Conservation (phyloP, 768 basidiomycete genomes). For the Collybia sordida region DNA sequence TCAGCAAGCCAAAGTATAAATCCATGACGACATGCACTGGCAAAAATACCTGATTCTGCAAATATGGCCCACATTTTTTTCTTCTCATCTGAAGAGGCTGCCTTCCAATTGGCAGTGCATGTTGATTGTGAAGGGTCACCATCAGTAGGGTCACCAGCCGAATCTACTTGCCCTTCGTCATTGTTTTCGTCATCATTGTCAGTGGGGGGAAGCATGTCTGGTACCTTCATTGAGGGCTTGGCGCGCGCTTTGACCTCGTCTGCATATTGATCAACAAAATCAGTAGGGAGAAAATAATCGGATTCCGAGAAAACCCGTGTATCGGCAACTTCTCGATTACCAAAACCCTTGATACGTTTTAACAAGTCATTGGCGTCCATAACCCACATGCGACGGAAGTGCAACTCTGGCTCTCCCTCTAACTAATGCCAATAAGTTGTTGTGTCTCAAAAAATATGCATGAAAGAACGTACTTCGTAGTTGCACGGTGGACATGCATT, state of each 20-base stretch:
- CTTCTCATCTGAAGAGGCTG: conserved; percentile 19
- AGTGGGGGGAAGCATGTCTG: too few relatives aligned
- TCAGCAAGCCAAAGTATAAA: conserved; percentile 26
- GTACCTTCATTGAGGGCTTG: too few relatives aligned
- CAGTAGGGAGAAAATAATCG: conserved; percentile 22
- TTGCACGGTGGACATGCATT: too few relatives aligned
- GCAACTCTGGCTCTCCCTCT: conserved; percentile 25
- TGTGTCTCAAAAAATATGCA: too few relatives aligned
- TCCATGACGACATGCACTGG: conserved; percentile 31
- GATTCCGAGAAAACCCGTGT: conserved; percentile 14
- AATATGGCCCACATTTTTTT: conserved; percentile 36
- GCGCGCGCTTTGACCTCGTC: conserved; percentile 27
- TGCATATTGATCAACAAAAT: conserved; percentile 26
- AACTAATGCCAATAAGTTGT: conserved; percentile 18
- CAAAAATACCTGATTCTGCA: conserved; percentile 36
- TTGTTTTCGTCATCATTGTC: neutral
- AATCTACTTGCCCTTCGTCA: neutral
- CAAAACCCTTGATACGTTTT: conserved; percentile 23
- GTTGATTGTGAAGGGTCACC: neutral
- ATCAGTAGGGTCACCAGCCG: conserved; percentile 11
- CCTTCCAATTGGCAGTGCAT: conserved; percentile 32
- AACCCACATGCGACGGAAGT: conserved; percentile 19
- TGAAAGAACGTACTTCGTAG: too few relatives aligned
- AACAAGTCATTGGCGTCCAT: conserved; percentile 34
- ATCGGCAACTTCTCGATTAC: conserved; percentile 16